Conservation (phyloP, 2,329 filamentous ascomycete genomes). For the Rosellinia necatrix region DNA sequence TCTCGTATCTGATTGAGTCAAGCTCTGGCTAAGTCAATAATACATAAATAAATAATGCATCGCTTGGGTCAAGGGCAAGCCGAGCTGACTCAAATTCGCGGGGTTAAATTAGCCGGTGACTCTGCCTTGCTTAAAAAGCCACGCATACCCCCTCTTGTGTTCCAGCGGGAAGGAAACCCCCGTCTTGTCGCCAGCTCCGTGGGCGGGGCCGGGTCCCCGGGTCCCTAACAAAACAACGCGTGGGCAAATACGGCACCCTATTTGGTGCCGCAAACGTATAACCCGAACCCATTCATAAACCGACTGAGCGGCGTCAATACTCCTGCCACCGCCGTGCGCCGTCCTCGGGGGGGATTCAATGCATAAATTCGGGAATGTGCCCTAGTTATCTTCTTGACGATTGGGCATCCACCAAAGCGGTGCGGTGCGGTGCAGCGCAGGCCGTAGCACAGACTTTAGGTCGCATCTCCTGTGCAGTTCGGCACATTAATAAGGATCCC, state of each 20-base stretch:
- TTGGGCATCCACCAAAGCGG: conserved; percentile 23
- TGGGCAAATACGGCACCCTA: background rate
- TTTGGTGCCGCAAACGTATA: background rate
- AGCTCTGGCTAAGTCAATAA: too few relatives aligned
- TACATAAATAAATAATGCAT: too few relatives aligned
- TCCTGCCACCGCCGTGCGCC: background rate
- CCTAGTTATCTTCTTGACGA: too few relatives aligned
- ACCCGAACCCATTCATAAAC: background rate
- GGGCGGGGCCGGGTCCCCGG: conserved; percentile 4
- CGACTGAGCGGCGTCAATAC: too few relatives aligned
- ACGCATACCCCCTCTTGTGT: conserved; percentile 2
- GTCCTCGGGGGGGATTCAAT: background rate
- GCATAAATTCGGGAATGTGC: background rate
- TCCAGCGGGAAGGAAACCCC: background rate
- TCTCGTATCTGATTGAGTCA: background rate
- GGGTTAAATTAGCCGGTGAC: background rate
- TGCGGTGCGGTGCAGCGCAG: conserved; percentile 30
- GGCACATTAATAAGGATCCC: conserved; percentile 11
- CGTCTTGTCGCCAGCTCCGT: conserved; percentile 8
- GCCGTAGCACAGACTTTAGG: conserved; percentile 39
- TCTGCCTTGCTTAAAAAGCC: too few relatives aligned
- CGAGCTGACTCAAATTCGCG: conserved; percentile 8
- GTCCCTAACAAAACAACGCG: conserved; percentile 4
- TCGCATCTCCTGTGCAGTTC: conserved; percentile 39
- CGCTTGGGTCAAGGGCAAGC: conserved; percentile 4